phyloP scores from a whole-genome alignment of 2,329 filamentous ascomycete species.

The Trichoderma sp. region DNA sequence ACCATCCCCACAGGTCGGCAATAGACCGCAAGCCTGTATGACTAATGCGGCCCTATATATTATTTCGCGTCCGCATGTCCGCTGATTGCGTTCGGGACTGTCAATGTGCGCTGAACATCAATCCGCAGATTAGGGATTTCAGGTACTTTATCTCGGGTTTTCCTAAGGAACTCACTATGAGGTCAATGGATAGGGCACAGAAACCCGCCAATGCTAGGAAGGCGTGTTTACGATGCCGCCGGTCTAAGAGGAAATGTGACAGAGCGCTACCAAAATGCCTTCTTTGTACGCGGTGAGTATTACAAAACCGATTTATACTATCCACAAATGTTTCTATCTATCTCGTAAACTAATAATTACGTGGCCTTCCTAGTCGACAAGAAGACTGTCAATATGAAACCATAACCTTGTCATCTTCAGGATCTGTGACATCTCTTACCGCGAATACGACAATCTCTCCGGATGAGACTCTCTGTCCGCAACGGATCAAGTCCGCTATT shows the following conservation, averaged over 20 bases:
- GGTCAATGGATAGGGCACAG: background rate
- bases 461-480: background rate
- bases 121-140: background rate
- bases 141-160: background rate
- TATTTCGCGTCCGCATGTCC: background rate
- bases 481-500: background rate
- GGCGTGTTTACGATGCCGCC: background rate
- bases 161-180: background rate
- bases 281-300: background rate
- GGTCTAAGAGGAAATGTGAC: background rate
- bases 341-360: background rate
- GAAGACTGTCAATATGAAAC: background rate
- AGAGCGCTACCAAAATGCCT: background rate
- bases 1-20: background rate
- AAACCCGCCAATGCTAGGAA: background rate
- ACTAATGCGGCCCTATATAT: background rate
- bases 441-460: background rate
- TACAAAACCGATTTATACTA: background rate
- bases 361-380: background rate
- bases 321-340: background rate
- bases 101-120: background rate
- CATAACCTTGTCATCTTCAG: background rate
- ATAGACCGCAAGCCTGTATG: background rate
- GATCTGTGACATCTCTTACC: background rate
- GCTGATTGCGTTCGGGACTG: background rate